Evolutionary conservation across 2,329 filamentous ascomycete species (phyloP), one percentile per base, ranked within the genome.

Genomic region (Neurospora sp.): DNA sequence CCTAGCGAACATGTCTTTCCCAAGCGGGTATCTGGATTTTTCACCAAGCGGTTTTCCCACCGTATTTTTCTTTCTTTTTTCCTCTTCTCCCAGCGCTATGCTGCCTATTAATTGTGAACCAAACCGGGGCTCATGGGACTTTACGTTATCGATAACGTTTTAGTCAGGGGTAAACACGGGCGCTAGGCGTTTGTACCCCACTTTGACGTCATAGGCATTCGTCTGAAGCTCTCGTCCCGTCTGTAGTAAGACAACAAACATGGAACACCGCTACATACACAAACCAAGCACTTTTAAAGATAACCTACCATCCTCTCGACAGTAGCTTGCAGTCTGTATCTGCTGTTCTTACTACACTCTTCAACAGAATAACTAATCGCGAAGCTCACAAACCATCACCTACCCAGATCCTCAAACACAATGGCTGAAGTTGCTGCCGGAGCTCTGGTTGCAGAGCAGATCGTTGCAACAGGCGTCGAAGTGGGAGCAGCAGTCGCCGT

Each of bases 401-500:
- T 3, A n/a, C 15, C 28, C 52, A 28, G 2, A 33, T 62, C 28
- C 46, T 36, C 39, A 62, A 6, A 68, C 23, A 73, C 15, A 68
- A 82, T 82, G 81, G 80, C 81, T 52, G 80, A 81, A 73, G 65
- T 79, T 19, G 79, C 76, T 70, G 80, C 80, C 57, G 81, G 79
- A n/a, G 76, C 78, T 3, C 72, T 80, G 33, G 81, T 77, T 2
- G 80, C 78, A 17, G 81, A 83, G 71, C 78, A 83, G 73, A 76
- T 80, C 67, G 74, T 82, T 36, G 80, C 80, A 10, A 82, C 81
- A 1, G 75, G 79, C 15, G 69, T 82, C 65, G 79, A 83, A 72
- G 80, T 77, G 10, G 80, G 78, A 19, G 78, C 77, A 11, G 83
- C 82, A 8, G 80, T 80, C 4, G 81, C 83, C 36, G 77, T 86